Evolutionary conservation across 257 asterid genomes (phyloP).

Genomic region (Nicotiana attenuata): DNA sequence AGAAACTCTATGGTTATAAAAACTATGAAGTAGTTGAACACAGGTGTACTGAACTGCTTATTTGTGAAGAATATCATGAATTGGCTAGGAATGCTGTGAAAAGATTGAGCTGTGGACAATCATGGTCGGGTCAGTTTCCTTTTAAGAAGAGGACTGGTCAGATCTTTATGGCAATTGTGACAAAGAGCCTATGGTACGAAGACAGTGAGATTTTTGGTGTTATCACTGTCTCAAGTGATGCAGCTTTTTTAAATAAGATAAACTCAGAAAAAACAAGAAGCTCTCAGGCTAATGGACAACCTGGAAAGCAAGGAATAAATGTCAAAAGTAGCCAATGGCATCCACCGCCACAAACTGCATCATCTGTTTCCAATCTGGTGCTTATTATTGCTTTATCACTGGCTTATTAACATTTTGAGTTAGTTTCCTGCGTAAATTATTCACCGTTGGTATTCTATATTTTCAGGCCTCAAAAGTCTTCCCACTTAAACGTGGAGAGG

Average conservation of each 20-base stretch:
- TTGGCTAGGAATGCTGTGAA: conserved; percentile 28
- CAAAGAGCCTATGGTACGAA: conserved; percentile 61
- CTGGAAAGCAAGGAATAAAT: conserved; percentile 29
- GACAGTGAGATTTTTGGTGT: conserved; percentile 56
- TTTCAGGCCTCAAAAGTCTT: conserved; percentile 56
- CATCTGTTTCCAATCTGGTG: conserved; percentile 67
- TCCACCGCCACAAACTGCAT: conserved; percentile 34
- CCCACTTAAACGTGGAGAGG: conserved; percentile 29
- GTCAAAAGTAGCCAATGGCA: conserved; percentile 33
- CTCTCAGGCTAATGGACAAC: conserved; percentile 19
- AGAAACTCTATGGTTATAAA: conserved; percentile 66
- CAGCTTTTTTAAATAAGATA: conserved; percentile 40
- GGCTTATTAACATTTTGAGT: conserved; percentile 9
- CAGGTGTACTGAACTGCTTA: conserved; percentile 31
- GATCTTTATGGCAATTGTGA: conserved; percentile 55
- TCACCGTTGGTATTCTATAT: conserved; percentile 3
- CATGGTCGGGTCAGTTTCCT: conserved; percentile 80
- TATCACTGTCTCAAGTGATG: conserved; percentile 71
- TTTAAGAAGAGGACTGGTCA: conserved; percentile 50
- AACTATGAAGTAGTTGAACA: conserved; percentile 53
- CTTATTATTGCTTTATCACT: conserved; percentile 19
- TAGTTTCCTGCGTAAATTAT: conserved; percentile 9
- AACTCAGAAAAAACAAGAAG: conserved; percentile 14
- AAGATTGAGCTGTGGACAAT: conserved; percentile 35
- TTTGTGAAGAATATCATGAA: conserved; percentile 38